Evolutionary conservation across 2,329 filamentous ascomycete species (phyloP), one percentile per base, ranked within the genome.

Genomic region (Stagonosporopsis chrysanthemi): DNA sequence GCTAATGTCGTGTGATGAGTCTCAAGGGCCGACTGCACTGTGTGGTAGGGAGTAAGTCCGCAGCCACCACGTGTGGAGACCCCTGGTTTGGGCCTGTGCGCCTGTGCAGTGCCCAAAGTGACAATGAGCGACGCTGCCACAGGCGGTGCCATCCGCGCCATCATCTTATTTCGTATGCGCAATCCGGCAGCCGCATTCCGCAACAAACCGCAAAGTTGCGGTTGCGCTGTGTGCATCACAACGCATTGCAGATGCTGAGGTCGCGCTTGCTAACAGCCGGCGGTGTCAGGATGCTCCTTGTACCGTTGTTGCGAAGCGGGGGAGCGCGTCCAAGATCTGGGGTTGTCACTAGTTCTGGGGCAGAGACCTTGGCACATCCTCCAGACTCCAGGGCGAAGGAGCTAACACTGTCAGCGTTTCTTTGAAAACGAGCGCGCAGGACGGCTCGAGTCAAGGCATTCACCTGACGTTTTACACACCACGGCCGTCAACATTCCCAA

Each of bases 41-140:
- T 24, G 22, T 48, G 31, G 48, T 47, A 52, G 52, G 56, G 39
- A 59, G 39, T 33, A 53, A 41, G 40, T 44, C 38, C 51, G 50
- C 56, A 57, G 58, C 64, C 62, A 64, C 65, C 63, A 68, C 62
- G 62, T 67, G 65, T 58, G 49, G 56, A 62, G 44, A 31, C 52
- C 42, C 57, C 60, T 55, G 43, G 47, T 49, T 43, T 50, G 51
- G 55, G 53, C 57, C 46, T 47, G 43, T 46, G 41, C 54, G 60
- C 60, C 62, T 61, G 62, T 62, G 59, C 62, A 60, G 46, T 31
- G 40, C 63, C 55, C 31, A 56, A 58, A 52, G 43, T 38, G 60
- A 53, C 54, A 51, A 49, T 48, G 59, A 69, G 58, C 57, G 48
- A 24, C 56, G 43, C 52, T 53, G 61, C 50, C 55, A 60, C 52